These are phyloP conservation scores for Penicillium sp. DNA, from an alignment of 2,329 filamentous ascomycete species.

Conservation along the genomic window DNA sequence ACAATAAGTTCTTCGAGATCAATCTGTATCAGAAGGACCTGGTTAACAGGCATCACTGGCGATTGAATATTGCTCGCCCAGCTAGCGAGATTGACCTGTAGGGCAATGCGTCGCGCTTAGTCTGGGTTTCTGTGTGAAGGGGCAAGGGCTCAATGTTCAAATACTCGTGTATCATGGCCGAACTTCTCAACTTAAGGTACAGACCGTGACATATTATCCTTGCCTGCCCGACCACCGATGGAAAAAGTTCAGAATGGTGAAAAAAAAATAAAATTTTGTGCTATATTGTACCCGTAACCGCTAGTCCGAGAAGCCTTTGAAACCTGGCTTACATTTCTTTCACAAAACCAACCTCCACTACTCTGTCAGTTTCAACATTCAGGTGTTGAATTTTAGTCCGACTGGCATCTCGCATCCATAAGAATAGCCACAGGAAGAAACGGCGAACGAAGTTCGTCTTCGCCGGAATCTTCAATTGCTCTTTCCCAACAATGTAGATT, in stretches of 20 bases:
- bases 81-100: background rate
- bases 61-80: background rate
- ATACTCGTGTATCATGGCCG: no score
- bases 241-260: no score
- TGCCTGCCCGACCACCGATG: no score
- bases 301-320: background rate
- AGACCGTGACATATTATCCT: no score
- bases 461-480: constrained; percentile 42
- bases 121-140: no score
- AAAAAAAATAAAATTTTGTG: no score
- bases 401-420: constrained; percentile 46
- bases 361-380: constrained; percentile 41
- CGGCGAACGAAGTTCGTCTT: constrained; percentile 34
- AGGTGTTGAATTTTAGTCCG: constrained; percentile 44
- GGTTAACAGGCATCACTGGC: background rate
- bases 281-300: background rate
- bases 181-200: no score
- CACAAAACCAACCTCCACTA: constrained; percentile 49
- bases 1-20: background rate
- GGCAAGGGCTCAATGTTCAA: no score
- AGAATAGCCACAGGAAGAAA: constrained; percentile 37
- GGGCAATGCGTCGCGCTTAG: no score
- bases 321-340: constrained; percentile 32
- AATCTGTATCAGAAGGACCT: background rate
- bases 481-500: constrained; percentile 54